Base-by-base conservation (phyloP, 306 rosid genomes). In the Hylodesmum podocarpum region DNA sequence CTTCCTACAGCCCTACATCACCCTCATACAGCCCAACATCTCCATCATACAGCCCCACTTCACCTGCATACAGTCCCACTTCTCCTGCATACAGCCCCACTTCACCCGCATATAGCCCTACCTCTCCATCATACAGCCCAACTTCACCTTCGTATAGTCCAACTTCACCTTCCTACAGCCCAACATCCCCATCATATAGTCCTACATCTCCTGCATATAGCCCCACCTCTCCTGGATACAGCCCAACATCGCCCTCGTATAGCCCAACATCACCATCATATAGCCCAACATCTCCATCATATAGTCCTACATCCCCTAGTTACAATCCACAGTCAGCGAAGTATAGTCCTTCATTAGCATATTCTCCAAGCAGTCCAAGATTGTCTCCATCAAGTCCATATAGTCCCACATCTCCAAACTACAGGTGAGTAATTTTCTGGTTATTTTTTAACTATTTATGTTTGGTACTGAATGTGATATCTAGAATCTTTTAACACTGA, bases 321-420 rank as follows among this genome's bases (percentile, higher is more conserved):
- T 91, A 86, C 83, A 94, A 91, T 78, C 98, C 97, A 44, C 98
- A 87, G 84, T 91, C 97, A 16, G 98, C 97, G 22, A 94, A 87
- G 80, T 94, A 94, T 84, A 95, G 99, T 78, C 99, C 97, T 3
- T 95, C 97, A 0, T 77, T 91, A 77, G 97, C 99, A 3, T 95
- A 95, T 73, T 95, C 97, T 64, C 99, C 99, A 15, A 90, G 97
- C 88, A 95, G 99, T 69, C 99, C 97, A 5, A 89, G 97, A 63
- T 28, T 95, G 80, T 88, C 99, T 21, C 97, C 99, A 16, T 84
- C 98, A 27, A 95, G 99, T 82, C 97, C 99, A 8, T 95, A 95
- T 57, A 92, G 98, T 83, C 99, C 97, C 18, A 89, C 99, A 6
- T 95, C 97, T 55, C 99, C 99, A 3, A 95, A 86, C 81, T 95